These are phyloP conservation scores for Clarireedia monteithiana DNA, from an alignment of 2,329 filamentous ascomycete genomes.

Conservation along the genomic window DNA sequence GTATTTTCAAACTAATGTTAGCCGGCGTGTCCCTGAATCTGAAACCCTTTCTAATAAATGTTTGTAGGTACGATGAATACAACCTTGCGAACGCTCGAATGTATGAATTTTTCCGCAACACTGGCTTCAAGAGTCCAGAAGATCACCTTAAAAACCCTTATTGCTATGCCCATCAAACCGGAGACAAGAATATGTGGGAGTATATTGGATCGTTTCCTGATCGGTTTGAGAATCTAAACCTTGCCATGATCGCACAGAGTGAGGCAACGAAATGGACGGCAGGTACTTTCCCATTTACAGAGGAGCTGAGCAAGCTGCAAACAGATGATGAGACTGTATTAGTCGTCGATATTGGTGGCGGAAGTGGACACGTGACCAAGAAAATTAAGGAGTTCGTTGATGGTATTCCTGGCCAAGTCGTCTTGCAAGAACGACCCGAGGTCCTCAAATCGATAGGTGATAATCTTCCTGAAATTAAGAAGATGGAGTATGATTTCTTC, in stretches of 20 bases:
- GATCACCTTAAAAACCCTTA: slow-evolving; percentile 22
- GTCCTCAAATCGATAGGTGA: slow-evolving; percentile 20
- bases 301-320: slow-evolving; percentile 14
- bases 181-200: slow-evolving; percentile 23
- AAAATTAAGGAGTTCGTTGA: slow-evolving; percentile 29
- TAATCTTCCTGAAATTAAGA: slow-evolving; percentile 26
- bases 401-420: slow-evolving; percentile 28
- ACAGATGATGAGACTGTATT: slow-evolving; percentile 22
- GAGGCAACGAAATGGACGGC: slow-evolving; percentile 9
- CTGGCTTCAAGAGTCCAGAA: slow-evolving; percentile 18
- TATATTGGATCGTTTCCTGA: slow-evolving; percentile 21
- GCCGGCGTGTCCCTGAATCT: background rate
- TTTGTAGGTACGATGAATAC: slow-evolving; percentile 20
- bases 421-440: slow-evolving; percentile 35
- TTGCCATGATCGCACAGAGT: slow-evolving; percentile 21
- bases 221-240: slow-evolving; percentile 24
- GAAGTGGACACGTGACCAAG: slow-evolving; percentile 33
- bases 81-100: slow-evolving; percentile 14
- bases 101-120: slow-evolving; percentile 18
- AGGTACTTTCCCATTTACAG: slow-evolving; percentile 20
- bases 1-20: slow-evolving; percentile 13
- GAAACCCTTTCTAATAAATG: background rate
- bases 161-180: slow-evolving; percentile 22
- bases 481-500: slow-evolving; percentile 26
- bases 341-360: slow-evolving; percentile 36